These are phyloP conservation scores for Pterocarpus santalinus DNA, from an alignment of 306 rosid genomes.

Conservation along the genomic window DNA sequence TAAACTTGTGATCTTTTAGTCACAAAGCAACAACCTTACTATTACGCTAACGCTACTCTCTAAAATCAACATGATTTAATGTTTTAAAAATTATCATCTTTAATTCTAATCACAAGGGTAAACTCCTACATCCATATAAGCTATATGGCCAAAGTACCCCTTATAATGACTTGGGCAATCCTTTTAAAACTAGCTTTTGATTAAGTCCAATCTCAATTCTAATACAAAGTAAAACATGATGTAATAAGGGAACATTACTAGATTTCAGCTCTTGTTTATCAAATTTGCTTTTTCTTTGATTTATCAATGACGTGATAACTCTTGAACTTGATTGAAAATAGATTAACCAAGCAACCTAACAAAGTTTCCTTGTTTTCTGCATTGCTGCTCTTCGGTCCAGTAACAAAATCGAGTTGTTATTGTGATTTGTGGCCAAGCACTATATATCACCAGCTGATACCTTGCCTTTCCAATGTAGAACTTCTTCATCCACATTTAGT, in stretches of 20 bases:
- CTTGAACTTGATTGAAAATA: slow-evolving; percentile 6
- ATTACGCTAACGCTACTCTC: too few relatives aligned
- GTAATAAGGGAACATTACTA: not conserved
- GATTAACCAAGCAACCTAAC: slow-evolving; percentile 33
- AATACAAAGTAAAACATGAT: not conserved
- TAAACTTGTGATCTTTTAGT: too few relatives aligned
- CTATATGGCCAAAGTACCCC: not conserved
- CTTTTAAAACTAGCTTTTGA: too few relatives aligned
- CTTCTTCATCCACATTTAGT: not conserved
- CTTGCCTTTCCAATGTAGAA: not conserved
- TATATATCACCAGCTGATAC: not conserved
- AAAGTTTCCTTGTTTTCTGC: slow-evolving; percentile 28
- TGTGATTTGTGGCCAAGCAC: slow-evolving; percentile 40
- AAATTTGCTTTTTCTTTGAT: not conserved
- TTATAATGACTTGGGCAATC: too few relatives aligned
- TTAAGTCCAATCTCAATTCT: too few relatives aligned
- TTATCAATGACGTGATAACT: not conserved
- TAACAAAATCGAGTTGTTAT: slow-evolving; percentile 19
- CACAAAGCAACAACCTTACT: too few relatives aligned
- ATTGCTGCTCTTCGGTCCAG: not conserved
- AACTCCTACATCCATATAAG: too few relatives aligned
- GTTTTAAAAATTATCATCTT: not conserved
- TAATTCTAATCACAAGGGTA: not conserved
- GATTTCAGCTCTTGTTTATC: slow-evolving; percentile 14
- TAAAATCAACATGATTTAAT: too few relatives aligned